These are phyloP conservation scores for Gymnopilus junonius DNA, from an alignment of 768 basidiomycete species.

Conservation along the genomic window DNA sequence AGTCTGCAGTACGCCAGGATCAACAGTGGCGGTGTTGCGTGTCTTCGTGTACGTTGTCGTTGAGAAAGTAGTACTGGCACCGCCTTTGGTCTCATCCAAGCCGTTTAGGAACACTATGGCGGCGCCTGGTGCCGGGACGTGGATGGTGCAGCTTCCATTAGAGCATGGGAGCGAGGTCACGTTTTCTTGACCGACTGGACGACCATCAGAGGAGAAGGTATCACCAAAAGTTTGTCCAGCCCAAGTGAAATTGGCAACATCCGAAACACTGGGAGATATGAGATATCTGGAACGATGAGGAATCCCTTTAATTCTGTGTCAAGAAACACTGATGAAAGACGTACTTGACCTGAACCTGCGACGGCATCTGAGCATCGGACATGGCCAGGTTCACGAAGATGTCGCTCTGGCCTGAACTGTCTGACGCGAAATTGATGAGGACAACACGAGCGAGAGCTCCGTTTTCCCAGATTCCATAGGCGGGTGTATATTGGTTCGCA, in stretches of 20 bases:
- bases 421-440: conserved; percentile 73
- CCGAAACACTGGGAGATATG: conserved; percentile 55
- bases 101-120: conserved; percentile 71
- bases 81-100: conserved; percentile 17
- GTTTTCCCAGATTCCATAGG: conserved; percentile 75
- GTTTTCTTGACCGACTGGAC: conserved; percentile 54
- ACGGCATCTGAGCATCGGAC: conserved; percentile 46
- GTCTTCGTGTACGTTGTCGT: conserved; percentile 59
- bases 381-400: conserved; percentile 49
- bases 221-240: conserved; percentile 75
- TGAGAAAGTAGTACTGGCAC: conserved; percentile 48
- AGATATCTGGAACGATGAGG: conserved; percentile 49
- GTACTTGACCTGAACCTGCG: conserved; percentile 56
- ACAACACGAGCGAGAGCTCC: conserved; percentile 61
- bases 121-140: conserved; percentile 70
- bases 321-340: conserved; percentile 9
- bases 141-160: conserved; percentile 55
- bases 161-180: conserved; percentile 67
- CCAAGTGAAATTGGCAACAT: conserved; percentile 73
- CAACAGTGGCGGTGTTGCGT: conserved; percentile 55
- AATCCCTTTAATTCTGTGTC: background rate
- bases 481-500: conserved; percentile 29
- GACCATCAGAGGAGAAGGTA: conserved; percentile 67
- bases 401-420: conserved; percentile 55
- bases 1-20: conserved; percentile 56